Evolutionary conservation across 495 filamentous ascomycete genomes (phyloP).

Genomic region (Penicillium pancosmium): DNA sequence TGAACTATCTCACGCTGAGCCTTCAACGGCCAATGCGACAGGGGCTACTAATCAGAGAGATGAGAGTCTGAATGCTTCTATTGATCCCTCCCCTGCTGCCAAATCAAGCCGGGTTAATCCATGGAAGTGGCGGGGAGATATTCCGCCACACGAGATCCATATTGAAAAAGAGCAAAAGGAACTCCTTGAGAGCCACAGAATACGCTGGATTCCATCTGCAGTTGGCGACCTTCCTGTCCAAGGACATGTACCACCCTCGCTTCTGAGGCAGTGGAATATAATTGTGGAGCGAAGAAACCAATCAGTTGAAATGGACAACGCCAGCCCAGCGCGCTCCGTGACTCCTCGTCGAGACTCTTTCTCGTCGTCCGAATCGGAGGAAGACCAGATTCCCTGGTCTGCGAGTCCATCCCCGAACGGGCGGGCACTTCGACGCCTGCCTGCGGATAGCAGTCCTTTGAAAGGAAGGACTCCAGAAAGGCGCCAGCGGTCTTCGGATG

Average conservation of each 20-base stretch:
- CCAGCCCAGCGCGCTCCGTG: neutral
- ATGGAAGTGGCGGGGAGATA: conserved; percentile 42
- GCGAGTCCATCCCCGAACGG: neutral
- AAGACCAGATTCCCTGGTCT: neutral
- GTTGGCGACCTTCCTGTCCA: conserved; percentile 24
- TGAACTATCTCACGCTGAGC: neutral
- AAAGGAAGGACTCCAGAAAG: neutral
- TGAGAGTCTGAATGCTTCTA: neutral
- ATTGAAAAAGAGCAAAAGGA: conserved; percentile 63
- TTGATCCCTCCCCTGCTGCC: neutral
- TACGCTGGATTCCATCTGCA: conserved; percentile 48
- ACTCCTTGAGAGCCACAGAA: conserved; percentile 52
- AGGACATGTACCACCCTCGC: conserved; percentile 40
- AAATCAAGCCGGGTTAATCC: conserved; percentile 17
- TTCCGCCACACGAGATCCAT: conserved; percentile 49
- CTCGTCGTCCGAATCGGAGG: neutral
- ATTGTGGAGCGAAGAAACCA: conserved; percentile 32
- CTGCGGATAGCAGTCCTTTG: neutral
- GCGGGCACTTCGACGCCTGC: neutral
- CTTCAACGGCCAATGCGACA: neutral
- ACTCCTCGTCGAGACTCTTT: neutral
- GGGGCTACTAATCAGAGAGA: neutral
- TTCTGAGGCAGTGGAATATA: conserved; percentile 42
- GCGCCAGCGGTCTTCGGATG: neutral
- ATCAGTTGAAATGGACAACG: neutral